Base-by-base conservation (phyloP, 345 rosid genomes). In the Salix koriyanagi region DNA sequence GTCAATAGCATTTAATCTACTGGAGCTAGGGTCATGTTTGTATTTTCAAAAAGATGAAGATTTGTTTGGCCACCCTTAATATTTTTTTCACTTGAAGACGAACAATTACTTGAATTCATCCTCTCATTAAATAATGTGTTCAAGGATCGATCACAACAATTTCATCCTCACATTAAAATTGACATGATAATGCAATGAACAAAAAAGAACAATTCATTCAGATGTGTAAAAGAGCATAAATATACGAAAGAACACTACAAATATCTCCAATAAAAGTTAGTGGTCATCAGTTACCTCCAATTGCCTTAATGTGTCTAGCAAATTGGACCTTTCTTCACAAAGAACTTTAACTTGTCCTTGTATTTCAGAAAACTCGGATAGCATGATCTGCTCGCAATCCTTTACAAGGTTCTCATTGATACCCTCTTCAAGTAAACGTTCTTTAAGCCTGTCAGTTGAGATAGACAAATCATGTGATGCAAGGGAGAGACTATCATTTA, bases 361-460 rank as follows among this genome's bases (percentile, higher is more conserved):
- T 76, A 96, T 75, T 80, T 89, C 90, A 36, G 94, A 84, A 73
- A 96, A 93, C 77, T 96, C 99, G 4, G 97, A 87, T 26, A 89
- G 89, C 95, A 96, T 84, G 72, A 96, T 93, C 87, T 87, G 89
- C 78, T 93, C 98, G 26, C 99, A 96, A 67, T 93, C 98, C 86
- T 79, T 91, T 36, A 96, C 97, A 15, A 90, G 87, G 70, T 85
- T 83, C 77, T 93, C 97, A 54, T 61, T 72, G 77, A 90, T 78
- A 66, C 98, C 95, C 70, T 83, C 95, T 73, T 91, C 91, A 39
- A 83, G 76, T 71, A 96, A 85, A 62, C 92, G 89, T 67, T 83
- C 89, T 77, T 82, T 91, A 19, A 96, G 97, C 81, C 85, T 86
- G 50, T 90, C 89, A n/a, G 98, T 90, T 65, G 99, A 93, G 77